A percentile compares a stretch with the other conserved stretches of the same genome.
phyloP scores from a whole-genome alignment of 352 stramenopile species.

The Phytophthora citrophthora region DNA sequence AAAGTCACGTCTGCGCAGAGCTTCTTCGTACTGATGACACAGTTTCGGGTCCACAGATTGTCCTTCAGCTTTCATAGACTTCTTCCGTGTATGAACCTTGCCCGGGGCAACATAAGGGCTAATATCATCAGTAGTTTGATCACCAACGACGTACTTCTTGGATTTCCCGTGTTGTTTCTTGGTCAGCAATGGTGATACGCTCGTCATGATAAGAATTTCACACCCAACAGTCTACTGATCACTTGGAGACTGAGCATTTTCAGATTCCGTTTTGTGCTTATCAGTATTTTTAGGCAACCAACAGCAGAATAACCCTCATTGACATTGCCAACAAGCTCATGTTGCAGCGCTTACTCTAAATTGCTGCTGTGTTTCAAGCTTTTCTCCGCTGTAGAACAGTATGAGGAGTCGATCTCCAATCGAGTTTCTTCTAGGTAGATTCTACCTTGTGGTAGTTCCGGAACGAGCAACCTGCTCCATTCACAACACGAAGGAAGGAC shows the following conservation, averaged over 20 bases:
- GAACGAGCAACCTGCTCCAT: constrained; percentile 39
- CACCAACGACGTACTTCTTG: constrained; percentile 23
- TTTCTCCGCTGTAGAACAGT: background rate
- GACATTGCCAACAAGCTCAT: constrained; percentile 24
- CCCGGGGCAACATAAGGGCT: constrained; percentile 14
- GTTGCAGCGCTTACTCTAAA: constrained; percentile 21
- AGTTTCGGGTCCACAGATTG: constrained; percentile 16
- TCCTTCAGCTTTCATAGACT: background rate
- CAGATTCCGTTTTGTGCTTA: constrained; percentile 14
- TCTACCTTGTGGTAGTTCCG: constrained; percentile 60
- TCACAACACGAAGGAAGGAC: background rate
- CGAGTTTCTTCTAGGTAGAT: constrained; percentile 59
- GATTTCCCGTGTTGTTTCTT: constrained; percentile 25
- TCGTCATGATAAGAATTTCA: constrained; percentile 19
- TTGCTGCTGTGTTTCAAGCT: constrained; percentile 1
- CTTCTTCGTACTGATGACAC: constrained; percentile 50
- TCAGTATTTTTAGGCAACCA: constrained; percentile 40
- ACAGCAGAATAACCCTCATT: constrained; percentile 2
- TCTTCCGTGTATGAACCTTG: constrained; percentile 1
- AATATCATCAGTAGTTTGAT: background rate
- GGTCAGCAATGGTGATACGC: constrained; percentile 12
- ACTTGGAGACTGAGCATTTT: constrained; percentile 8
- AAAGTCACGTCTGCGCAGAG: constrained; percentile 68
- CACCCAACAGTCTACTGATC: constrained; percentile 7
- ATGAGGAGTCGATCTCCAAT: constrained; percentile 71